Evolutionary conservation across 495 filamentous ascomycete genomes (phyloP).

Genomic region (Hyaloscypha hepaticicola): DNA sequence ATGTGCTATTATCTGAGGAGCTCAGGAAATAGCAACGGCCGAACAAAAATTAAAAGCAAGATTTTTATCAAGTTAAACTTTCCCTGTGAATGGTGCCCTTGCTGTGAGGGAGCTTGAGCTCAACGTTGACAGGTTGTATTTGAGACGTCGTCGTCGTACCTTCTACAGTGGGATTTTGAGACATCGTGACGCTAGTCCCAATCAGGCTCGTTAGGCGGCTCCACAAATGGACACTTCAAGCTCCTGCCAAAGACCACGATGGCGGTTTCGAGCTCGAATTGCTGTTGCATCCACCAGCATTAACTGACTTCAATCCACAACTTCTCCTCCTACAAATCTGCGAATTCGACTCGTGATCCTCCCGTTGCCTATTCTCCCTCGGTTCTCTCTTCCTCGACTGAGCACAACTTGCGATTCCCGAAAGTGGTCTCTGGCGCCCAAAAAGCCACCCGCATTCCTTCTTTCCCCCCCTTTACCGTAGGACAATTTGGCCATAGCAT

Average conservation of each 20-base stretch:
- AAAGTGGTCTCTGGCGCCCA: constrained; percentile 22
- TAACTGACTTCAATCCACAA: constrained; percentile 4
- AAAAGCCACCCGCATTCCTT: constrained; percentile 26
- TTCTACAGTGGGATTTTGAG: background rate
- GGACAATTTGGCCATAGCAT: constrained; percentile 13
- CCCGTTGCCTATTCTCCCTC: background rate
- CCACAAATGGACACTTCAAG: constrained; percentile 20
- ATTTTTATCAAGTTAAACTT: background rate
- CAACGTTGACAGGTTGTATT: background rate
- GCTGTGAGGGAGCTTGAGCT: background rate
- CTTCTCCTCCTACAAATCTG: background rate
- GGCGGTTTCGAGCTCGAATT: constrained; percentile 4
- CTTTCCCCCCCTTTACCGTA: constrained; percentile 13
- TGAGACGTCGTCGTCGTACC: background rate
- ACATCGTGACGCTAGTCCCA: constrained; percentile 1
- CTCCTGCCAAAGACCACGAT: constrained; percentile 29
- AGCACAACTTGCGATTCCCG: constrained; percentile 14
- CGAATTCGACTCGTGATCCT: background rate
- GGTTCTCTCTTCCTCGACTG: background rate
- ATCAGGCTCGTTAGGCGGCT: constrained; percentile 6
- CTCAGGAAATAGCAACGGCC: background rate
- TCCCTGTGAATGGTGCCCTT: background rate
- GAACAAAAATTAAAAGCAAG: background rate
- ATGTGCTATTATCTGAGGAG: background rate
- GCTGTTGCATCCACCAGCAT: background rate